phyloP scores from a whole-genome alignment of 2,329 filamentous ascomycete genomes.

The Cladophialophora chaetospira region DNA sequence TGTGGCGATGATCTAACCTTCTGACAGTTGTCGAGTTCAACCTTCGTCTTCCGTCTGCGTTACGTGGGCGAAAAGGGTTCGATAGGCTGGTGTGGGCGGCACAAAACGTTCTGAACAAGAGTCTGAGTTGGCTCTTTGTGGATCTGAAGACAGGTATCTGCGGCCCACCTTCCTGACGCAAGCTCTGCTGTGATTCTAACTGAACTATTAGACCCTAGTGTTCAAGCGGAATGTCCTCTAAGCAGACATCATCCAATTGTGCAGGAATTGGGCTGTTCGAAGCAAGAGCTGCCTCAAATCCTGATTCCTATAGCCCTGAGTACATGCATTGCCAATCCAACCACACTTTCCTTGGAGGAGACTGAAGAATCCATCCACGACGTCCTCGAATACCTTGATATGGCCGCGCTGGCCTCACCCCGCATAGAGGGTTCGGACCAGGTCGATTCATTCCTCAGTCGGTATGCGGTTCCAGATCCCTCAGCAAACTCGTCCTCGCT shows the following conservation, averaged over 20 bases:
- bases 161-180: neutral
- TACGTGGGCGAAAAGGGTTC: constrained; percentile 80
- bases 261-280: constrained; percentile 36
- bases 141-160: constrained; percentile 12
- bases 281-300: constrained; percentile 34
- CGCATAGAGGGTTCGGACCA: constrained; percentile 36
- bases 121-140: constrained; percentile 22
- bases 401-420: constrained; percentile 52
- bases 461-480: constrained; percentile 38
- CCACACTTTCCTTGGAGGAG: constrained; percentile 40
- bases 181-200: neutral
- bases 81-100: constrained; percentile 76
- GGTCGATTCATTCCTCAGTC: constrained; percentile 27
- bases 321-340: neutral
- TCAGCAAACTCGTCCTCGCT: constrained; percentile 37
- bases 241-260: constrained; percentile 40
- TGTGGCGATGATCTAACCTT: neutral
- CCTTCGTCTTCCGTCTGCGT: constrained; percentile 72
- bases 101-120: constrained; percentile 70
- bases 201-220: neutral
- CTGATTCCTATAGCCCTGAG: constrained; percentile 22
- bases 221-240: constrained; percentile 8
- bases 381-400: constrained; percentile 64
- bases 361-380: constrained; percentile 63
- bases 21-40: constrained; percentile 72